Evolutionary conservation across 169 alveolate species (phyloP).

Genomic region (Fabrea salina): DNA sequence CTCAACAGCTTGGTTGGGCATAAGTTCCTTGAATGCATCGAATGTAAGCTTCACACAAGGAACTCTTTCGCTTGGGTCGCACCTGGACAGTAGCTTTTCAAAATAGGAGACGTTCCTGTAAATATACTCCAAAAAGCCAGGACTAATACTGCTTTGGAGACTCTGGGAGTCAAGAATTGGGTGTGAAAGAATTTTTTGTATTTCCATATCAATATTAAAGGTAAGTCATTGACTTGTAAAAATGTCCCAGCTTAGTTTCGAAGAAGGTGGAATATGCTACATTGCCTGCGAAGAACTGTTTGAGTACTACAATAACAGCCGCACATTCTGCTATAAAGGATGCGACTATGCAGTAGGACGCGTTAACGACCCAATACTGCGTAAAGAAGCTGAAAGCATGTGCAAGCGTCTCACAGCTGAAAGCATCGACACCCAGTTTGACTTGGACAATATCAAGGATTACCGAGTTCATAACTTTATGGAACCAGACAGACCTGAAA

Average conservation of each 20-base stretch:
- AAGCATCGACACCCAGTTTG: neutral
- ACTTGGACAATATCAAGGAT: neutral
- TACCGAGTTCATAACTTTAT: neutral
- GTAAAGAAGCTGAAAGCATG: slow-evolving; percentile 23
- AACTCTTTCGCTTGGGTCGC: no score
- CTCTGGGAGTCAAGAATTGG: no score
- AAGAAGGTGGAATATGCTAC: slow-evolving; percentile 28
- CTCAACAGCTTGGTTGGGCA: no score
- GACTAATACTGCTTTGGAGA: no score
- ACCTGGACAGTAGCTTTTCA: no score
- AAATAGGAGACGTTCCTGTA: no score
- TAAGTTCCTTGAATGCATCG: no score
- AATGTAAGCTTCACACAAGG: no score
- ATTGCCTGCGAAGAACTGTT: slow-evolving; percentile 23
- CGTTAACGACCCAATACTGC: slow-evolving; percentile 6
- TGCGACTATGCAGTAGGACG: slow-evolving; percentile 23
- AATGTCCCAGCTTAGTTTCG: neutral
- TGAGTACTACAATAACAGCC: neutral
- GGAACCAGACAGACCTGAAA: neutral
- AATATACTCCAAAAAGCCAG: no score
- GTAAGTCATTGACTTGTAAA: no score
- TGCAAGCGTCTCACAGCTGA: slow-evolving; percentile 5
- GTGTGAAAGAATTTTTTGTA: no score
- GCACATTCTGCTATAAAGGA: neutral
- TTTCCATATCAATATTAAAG: no score